Evolutionary conservation across 805 yeast species (phyloP), one percentile per base, ranked within the genome.

Genomic region (Candida maris): DNA sequence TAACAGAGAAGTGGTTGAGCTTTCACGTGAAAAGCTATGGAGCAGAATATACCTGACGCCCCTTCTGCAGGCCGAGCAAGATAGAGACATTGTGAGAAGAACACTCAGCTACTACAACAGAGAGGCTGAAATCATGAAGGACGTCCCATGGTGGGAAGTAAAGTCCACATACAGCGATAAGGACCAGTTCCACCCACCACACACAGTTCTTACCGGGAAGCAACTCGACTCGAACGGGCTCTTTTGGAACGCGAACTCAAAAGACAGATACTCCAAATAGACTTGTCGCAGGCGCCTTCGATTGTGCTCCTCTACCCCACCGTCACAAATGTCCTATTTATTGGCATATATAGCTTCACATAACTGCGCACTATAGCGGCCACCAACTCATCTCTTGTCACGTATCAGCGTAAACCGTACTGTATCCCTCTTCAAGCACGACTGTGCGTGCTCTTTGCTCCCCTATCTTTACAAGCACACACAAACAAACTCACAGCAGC

Each of bases 11-110:
- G 79, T 78, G 53, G 65, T 81, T 49, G 95, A 85, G 62, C 71
- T 84, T 27, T 61, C 75, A 27, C 71, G 95, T 52, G 95, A 85
- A 62, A 77, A 76, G 54, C 68, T 73, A 42, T 85, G 93, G 89
- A 71, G 89, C 6, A 71, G 94, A 50, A 76, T 84, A 52, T 66
- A 81, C 57, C 59, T 85, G 31, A 71, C 77, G 51, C 95, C 95
- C 2, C 66, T 83, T 46, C 70, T 85, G 37, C 73, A 79, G 49
- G 95, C 95, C 27, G 95, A 86, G 63, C 79, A 77, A 49, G 95
- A 85, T 60, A 73, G 95, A 57, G 84, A 82, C 51, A 58, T 71
- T 27, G 85, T 84, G 27, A 76, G 95, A 65, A 72, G 95, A 54
- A 72, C 75, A 43, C 67, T 65, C 48, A 75, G 85, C 37, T 77